A percentile compares a stretch with the other conserved stretches of the same genome.
These are phyloP conservation scores for Diplodia intermedia DNA, from an alignment of 2,329 filamentous ascomycete species.

Conservation along the genomic window DNA sequence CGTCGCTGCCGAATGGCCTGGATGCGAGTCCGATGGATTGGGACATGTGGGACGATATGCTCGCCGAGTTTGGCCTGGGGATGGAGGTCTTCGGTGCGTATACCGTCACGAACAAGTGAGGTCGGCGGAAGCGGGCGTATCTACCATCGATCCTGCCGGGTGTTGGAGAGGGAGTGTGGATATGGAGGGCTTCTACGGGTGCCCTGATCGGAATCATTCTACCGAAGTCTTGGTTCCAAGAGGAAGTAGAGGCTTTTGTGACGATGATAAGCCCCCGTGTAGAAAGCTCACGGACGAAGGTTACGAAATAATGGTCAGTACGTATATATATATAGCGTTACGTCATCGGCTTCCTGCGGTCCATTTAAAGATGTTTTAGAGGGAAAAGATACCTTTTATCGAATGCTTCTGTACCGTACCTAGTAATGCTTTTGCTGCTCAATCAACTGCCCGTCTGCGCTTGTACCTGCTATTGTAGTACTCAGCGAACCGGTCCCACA, in stretches of 20 bases:
- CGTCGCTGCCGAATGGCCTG: constrained; percentile 33
- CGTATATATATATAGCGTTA: not conserved
- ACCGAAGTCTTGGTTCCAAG: not conserved
- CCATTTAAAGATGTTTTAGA: not conserved
- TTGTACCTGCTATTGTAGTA: not conserved
- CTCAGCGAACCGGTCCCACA: not conserved
- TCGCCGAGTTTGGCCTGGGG: constrained; percentile 37
- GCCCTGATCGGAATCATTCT: not conserved
- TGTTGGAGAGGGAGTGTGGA: not conserved
- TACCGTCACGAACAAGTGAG: not conserved
- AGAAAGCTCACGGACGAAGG: not conserved
- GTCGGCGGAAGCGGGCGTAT: not conserved
- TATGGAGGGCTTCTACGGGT: not conserved
- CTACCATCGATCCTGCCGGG: not conserved
- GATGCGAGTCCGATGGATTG: constrained; percentile 41
- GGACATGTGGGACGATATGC: constrained; percentile 41
- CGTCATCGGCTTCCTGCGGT: not conserved
- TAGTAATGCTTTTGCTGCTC: not conserved
- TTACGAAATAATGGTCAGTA: not conserved
- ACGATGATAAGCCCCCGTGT: not conserved
- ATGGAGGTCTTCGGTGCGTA: constrained; percentile 20
- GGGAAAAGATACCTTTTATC: not conserved
- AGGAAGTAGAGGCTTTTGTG: not conserved
- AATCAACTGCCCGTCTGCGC: not conserved
- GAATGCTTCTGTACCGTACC: not conserved